Base-by-base conservation (phyloP, 164 flowering plant genomes). In the Saururus chinensis region DNA sequence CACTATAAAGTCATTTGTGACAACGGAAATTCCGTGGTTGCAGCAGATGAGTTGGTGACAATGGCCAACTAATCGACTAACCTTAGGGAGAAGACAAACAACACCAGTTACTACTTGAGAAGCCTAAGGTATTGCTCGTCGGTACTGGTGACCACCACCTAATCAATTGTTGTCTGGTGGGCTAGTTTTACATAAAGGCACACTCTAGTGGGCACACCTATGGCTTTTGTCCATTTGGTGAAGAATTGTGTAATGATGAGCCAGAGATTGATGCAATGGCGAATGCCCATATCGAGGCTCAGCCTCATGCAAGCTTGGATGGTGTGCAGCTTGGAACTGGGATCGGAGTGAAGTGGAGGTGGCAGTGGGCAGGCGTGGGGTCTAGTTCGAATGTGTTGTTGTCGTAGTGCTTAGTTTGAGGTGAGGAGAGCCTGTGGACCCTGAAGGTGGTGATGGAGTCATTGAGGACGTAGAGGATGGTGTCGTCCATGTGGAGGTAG, bases 371-470 rank as follows among this genome's bases (percentile, higher is more conserved):
- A 20, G 70, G 41, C 7, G 64, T 40, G 6, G 77, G 74, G 66
- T 78, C 76, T 25, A 82, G 88, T 45, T 88, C 95, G 4, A 87
- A 54, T 0, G 96, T 73, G 26, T 85, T 89, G 56, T 82, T 89
- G 53, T 87, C 79, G 24, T 88, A 85, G 51, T 83, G 86, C 24
- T 84, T 83, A 30, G 92, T 74, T 56, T 77, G 89, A 25, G 83
- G 82, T 61, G 88, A 76, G 57, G 95, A 91, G 12, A 86, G 92
- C n/a, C 96, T 70, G 71, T 85, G 92, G 60, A 84, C 81, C 20
- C 98, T 79, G 59, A 81, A 82, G 26, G 79, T 84, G 66, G 95
- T 88, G 13, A 92, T 92, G 69, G 98, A 92, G 70, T 88, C 89
- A 57, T 92, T 96, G 35, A 92, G 86, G 60, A 89, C 87, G 42